These are phyloP conservation scores for Coccomyxa sp. DNA, from an alignment of 139 green algal species.

Conservation along the genomic window DNA sequence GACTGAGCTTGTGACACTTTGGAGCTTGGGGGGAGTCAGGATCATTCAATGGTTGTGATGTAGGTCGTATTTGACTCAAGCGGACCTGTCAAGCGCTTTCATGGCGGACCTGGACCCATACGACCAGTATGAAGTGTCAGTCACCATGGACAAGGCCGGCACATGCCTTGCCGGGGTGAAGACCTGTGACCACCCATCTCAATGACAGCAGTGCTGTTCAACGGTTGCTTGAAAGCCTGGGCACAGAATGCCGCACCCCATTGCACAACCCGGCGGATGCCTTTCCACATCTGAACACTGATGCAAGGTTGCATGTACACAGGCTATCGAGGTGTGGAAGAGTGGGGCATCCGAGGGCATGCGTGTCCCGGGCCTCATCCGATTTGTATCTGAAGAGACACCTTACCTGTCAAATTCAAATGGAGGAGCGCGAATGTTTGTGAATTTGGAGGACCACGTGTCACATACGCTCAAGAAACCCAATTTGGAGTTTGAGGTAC, in stretches of 20 bases:
- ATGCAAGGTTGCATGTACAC: not conserved
- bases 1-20: no score
- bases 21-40: no score
- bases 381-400: slow-evolving; percentile 49
- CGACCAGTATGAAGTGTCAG: slow-evolving; percentile 43
- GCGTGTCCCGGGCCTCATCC: slow-evolving; percentile 36
- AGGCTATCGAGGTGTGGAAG: not conserved
- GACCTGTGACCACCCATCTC: not conserved
- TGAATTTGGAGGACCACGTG: slow-evolving; percentile 80
- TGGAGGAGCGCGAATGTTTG: slow-evolving; percentile 61
- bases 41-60: not conserved
- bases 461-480: slow-evolving; percentile 40
- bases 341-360: slow-evolving; percentile 17
- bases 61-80: slow-evolving; percentile 17
- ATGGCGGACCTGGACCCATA: slow-evolving; percentile 34
- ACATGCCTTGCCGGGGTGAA: slow-evolving; percentile 29
- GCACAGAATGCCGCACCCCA: no score
- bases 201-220: no score
- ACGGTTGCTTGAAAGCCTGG: no score
- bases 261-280: no score
- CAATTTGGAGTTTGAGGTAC: slow-evolving; percentile 34
- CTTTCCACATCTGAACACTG: no score
- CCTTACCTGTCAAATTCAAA: slow-evolving; percentile 54
- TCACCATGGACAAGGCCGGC: slow-evolving; percentile 28
- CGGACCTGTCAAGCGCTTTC: slow-evolving; percentile 21